Conservation (phyloP, 495 filamentous ascomycete genomes). For the Aspergillus steynii region DNA sequence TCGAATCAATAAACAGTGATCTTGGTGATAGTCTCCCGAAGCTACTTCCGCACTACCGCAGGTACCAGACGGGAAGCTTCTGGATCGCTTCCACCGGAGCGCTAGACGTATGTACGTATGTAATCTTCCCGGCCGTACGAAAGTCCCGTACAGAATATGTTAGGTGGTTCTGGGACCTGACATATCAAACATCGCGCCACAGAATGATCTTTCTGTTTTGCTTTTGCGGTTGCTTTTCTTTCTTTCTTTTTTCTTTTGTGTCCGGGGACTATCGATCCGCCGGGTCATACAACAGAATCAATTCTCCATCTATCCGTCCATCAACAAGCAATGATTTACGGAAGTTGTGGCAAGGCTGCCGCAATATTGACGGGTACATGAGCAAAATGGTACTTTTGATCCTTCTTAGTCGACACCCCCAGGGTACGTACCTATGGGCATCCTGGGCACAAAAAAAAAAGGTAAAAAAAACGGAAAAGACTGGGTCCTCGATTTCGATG, state of each 20-base stretch:
- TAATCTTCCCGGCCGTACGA: neutral
- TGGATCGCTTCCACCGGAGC: conserved; percentile 17
- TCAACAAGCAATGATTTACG: neutral
- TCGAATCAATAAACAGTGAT: conserved; percentile 21
- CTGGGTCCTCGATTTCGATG: neutral
- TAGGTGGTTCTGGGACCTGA: conserved; percentile 5
- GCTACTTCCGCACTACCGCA: conserved; percentile 17
- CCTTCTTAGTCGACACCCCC: neutral
- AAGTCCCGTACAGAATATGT: neutral
- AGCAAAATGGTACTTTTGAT: neutral
- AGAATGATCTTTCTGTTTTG: neutral
- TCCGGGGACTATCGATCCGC: neutral
- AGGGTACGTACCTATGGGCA: neutral
- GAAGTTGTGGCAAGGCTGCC: neutral
- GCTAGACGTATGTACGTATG: neutral
- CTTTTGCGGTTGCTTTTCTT: neutral
- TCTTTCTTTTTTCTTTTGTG: conserved; percentile 3
- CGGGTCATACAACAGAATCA: neutral
- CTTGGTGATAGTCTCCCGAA: conserved; percentile 20
- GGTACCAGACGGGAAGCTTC: conserved; percentile 13
- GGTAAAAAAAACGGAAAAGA: neutral
- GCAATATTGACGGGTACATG: neutral
- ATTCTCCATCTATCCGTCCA: neutral
- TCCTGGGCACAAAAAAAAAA: neutral
- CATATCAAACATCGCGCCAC: conserved; percentile 15